These are phyloP conservation scores for Eutrema yunnanense DNA, from an alignment of 345 rosid species.

Conservation along the genomic window DNA sequence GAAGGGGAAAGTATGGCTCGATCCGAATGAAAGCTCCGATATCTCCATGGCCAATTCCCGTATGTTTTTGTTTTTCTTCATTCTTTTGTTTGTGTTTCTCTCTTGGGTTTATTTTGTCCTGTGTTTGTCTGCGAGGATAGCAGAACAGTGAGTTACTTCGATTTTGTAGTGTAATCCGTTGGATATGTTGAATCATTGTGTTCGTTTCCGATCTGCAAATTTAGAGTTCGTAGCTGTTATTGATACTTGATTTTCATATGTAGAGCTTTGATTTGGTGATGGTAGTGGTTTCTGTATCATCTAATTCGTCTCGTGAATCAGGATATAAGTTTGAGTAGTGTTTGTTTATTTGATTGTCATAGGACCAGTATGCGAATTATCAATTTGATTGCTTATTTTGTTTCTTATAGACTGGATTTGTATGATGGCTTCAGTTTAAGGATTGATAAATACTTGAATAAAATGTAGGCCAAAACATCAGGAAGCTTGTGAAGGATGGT, in stretches of 20 bases:
- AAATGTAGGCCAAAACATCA: conserved; percentile 61
- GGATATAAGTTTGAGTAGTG: background rate
- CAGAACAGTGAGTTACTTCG: background rate
- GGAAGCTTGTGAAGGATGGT: conserved; percentile 98
- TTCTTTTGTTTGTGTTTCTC: background rate
- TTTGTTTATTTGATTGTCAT: background rate
- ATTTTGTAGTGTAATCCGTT: background rate
- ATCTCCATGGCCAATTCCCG: conserved; percentile 39
- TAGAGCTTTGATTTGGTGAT: background rate
- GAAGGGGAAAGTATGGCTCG: conserved; percentile 11
- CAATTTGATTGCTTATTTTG: background rate
- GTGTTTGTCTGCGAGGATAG: background rate
- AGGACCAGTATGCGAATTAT: background rate
- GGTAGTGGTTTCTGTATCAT: background rate
- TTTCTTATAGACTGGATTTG: background rate
- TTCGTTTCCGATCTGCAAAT: background rate
- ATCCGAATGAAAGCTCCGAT: conserved; percentile 31
- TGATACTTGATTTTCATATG: background rate
- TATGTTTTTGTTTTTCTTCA: background rate
- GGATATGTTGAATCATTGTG: background rate
- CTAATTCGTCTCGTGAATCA: background rate
- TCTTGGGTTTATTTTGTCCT: background rate
- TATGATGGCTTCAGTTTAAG: background rate
- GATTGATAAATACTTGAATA: background rate
- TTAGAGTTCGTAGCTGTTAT: background rate